Evolutionary conservation across 2,329 filamentous ascomycete species (phyloP).

Genomic region (Cadophora luteo-olivacea): DNA sequence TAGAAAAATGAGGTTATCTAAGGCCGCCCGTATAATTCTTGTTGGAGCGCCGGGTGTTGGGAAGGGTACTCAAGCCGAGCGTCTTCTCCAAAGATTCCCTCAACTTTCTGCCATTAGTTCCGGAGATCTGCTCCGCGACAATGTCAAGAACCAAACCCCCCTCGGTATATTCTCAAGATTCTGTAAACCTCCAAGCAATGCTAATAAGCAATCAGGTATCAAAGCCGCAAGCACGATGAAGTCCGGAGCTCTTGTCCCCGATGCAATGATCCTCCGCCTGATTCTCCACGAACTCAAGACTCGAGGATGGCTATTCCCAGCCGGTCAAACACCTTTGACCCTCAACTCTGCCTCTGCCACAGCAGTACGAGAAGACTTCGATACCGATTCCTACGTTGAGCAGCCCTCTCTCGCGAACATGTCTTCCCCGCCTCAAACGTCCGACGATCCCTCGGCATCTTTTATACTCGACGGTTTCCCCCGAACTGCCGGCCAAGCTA

Average conservation of each 20-base stretch:
- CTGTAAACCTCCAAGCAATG: slow-evolving; percentile 6
- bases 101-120: slow-evolving; percentile 92
- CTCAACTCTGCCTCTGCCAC: slow-evolving; percentile 36
- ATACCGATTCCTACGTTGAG: slow-evolving; percentile 41
- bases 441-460: slow-evolving; percentile 78
- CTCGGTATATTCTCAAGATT: slow-evolving; percentile 66
- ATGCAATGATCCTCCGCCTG: slow-evolving; percentile 88
- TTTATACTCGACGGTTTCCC: slow-evolving; percentile 98
- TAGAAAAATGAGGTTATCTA: slow-evolving; percentile 67
- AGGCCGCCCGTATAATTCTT: slow-evolving; percentile 90
- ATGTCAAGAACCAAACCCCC: slow-evolving; percentile 87
- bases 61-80: slow-evolving; percentile 94
- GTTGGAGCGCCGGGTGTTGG: slow-evolving; percentile 91
- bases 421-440: slow-evolving; percentile 53
- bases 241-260: slow-evolving; percentile 86
- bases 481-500: slow-evolving; percentile 81
- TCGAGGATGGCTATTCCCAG: slow-evolving; percentile 78
- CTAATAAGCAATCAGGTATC: slow-evolving; percentile 65
- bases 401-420: slow-evolving; percentile 43
- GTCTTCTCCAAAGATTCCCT: slow-evolving; percentile 84
- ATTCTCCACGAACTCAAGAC: slow-evolving; percentile 88
- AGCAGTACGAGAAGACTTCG: slow-evolving; percentile 47
- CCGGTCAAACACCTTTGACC: slow-evolving; percentile 48
- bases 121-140: slow-evolving; percentile 87
- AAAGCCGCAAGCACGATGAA: slow-evolving; percentile 91